phyloP scores from a whole-genome alignment of 169 alveolate genomes.

The Eimeria praecox region DNA sequence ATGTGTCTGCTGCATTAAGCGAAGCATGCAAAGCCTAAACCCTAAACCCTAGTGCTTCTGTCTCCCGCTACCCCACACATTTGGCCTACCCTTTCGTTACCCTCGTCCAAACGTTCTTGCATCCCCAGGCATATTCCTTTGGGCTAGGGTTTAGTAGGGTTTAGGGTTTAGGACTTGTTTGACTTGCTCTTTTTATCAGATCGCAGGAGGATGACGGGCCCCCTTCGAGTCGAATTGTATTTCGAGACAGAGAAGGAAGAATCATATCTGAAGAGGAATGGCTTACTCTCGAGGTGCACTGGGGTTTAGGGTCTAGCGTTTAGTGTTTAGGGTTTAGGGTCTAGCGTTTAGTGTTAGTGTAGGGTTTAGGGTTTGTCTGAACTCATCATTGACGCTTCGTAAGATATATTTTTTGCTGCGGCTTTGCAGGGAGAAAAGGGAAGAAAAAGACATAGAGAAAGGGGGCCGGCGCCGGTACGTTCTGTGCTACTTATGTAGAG shows the following conservation, averaged over 20 bases:
- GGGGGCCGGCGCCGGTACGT: slow-evolving; percentile 76
- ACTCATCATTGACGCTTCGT: neutral
- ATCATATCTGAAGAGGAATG: slow-evolving; percentile 80
- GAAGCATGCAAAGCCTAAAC: neutral
- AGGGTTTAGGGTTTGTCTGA: neutral
- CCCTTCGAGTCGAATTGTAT: slow-evolving; percentile 46
- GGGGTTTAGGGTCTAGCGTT: neutral
- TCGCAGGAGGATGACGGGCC: neutral
- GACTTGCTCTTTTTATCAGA: neutral
- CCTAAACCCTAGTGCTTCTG: neutral
- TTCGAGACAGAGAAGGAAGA: slow-evolving; percentile 80
- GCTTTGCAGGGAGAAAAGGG: slow-evolving; percentile 34
- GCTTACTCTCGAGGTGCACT: slow-evolving; percentile 76
- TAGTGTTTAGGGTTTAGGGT: neutral
- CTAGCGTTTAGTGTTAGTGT: neutral
- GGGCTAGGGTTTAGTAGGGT: slow-evolving; percentile 13
- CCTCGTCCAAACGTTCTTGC: neutral
- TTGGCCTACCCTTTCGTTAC: neutral
- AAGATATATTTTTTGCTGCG: neutral
- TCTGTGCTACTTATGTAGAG: neutral
- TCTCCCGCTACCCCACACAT: too few relatives aligned
- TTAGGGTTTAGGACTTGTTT: slow-evolving; percentile 7
- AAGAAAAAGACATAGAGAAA: slow-evolving; percentile 46
- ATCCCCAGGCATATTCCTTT: neutral
- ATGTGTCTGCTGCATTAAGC: neutral